Base-by-base conservation (phyloP, 1,139 yeast genomes). In the Debaryomyces fabryi region DNA sequence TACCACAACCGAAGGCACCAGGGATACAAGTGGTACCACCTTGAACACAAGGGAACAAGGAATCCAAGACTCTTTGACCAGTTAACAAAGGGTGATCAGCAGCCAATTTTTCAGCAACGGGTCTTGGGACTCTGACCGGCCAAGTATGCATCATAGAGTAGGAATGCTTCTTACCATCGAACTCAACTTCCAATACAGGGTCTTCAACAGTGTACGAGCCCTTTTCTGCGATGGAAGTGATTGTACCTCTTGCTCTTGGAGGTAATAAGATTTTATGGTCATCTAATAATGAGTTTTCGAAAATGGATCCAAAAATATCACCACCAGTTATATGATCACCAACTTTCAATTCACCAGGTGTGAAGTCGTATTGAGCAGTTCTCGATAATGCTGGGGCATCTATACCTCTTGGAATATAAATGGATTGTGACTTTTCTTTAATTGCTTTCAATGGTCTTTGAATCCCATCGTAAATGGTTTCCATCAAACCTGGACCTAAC, bases 1-100 rank as follows among this genome's bases (percentile, higher is more conserved):
- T 93, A 72, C 99, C 99, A 76, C 98, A 93, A 54, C 99, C 99
- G 64, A 93, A 93, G 54, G 99, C 99, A 73, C 99, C 99, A 43
- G 99, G 99, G 68, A 93, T 93, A 86, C 99, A 95, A 39, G 99
- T 93, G 45, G 99, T 93, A 79, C 99, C 99, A 77, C 99, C 99
- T 79, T 95, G 99, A 60, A 95, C 99, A 83, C 96, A 89, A 46
- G 99, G 99, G 82, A 93, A 95, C 58, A 93, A 82, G 34, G 99
- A 86, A 71, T 93, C 99, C 71, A 93, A 81, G 48, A 93, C 99
- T 81, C 99, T 89, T 78, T 93, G 99, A 62, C 99, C 99, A 30
- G 99, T 93, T 63, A 93, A 81, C 63, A 95, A 81, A 49, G 99
- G 99, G 69, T 87, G 83, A 71, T 92, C 93, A 42, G 99, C 98